Percentiles rank a stretch among this genome's conserved stretches.
phyloP scores from a whole-genome alignment of 352 stramenopile genomes.

The Phytophthora sp. region DNA sequence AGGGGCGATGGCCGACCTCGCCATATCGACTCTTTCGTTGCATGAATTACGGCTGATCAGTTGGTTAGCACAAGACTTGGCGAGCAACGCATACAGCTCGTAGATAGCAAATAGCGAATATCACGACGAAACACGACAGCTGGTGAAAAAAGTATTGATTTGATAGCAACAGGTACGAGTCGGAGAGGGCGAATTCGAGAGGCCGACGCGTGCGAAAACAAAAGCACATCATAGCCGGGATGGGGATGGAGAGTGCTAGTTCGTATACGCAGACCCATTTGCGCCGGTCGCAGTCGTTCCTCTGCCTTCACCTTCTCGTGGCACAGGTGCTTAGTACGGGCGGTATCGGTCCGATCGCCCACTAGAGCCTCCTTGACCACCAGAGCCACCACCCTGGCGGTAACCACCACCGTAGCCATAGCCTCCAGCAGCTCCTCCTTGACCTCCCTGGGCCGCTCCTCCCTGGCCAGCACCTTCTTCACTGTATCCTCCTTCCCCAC shows the following conservation, averaged over 20 bases:
- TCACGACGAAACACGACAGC: conserved; percentile 9
- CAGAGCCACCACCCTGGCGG: conserved; percentile 59
- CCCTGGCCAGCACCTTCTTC: conserved; percentile 31
- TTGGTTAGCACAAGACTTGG: conserved; percentile 46
- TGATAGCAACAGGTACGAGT: conserved; percentile 35
- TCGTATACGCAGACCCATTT: not conserved
- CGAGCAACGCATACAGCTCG: not conserved
- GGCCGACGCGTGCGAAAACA: conserved; percentile 2
- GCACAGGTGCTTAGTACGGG: conserved; percentile 64
- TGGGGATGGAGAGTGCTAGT: conserved; percentile 10
- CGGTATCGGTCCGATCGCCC: conserved; percentile 84
- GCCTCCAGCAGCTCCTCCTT: conserved; percentile 11
- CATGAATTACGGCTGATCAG: conserved; percentile 42
- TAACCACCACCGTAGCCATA: conserved; percentile 57
- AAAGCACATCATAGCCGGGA: conserved; percentile 12
- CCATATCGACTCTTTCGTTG: conserved; percentile 25
- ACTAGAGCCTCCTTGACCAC: conserved; percentile 58
- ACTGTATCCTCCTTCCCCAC: conserved; percentile 42
- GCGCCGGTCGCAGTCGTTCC: conserved; percentile 2
- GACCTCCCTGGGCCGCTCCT: conserved; percentile 16
- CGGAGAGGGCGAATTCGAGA: conserved; percentile 14
- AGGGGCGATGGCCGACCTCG: conserved; percentile 37
- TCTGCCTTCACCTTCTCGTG: conserved; percentile 24
- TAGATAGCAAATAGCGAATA: not conserved
- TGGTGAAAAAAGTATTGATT: conserved; percentile 36